Evolutionary conservation across 2,329 filamentous ascomycete species (phyloP).

Genomic region (Talaromyces sp.): DNA sequence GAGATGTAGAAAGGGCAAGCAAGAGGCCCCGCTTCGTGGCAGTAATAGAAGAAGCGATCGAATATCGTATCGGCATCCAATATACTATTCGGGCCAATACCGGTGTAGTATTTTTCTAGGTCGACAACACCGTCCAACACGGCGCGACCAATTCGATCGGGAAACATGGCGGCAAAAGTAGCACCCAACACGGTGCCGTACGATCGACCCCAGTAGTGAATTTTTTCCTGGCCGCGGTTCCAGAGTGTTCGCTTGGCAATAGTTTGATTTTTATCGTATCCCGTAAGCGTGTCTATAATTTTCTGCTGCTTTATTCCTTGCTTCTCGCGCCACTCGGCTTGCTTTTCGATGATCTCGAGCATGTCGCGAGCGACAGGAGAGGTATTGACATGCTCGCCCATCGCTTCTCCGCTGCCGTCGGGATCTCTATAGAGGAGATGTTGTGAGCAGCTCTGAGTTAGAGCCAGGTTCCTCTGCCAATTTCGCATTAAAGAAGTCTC

Average conservation of each 20-base stretch:
- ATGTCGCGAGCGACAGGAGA: constrained; percentile 31
- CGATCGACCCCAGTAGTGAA: constrained; percentile 41
- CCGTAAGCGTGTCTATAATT: constrained; percentile 14
- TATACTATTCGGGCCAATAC: constrained; percentile 17
- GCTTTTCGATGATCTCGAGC: constrained; percentile 34
- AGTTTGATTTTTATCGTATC: constrained; percentile 16
- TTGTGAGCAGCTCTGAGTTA: constrained; percentile 28
- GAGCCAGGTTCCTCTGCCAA: constrained; percentile 30
- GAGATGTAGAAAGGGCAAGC: constrained; percentile 27
- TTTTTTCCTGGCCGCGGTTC: constrained; percentile 23
- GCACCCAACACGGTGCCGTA: constrained; percentile 45
- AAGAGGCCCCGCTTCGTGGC: constrained; percentile 21
- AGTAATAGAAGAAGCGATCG: constrained; percentile 29
- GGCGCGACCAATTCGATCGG: constrained; percentile 29
- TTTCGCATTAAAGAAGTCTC: constrained; percentile 23
- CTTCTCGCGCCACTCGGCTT: constrained; percentile 35
- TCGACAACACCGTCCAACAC: constrained; percentile 36
- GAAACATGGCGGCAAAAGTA: constrained; percentile 45
- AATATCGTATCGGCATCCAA: constrained; percentile 35
- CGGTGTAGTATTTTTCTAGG: constrained; percentile 29
- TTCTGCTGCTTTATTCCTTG: constrained; percentile 23
- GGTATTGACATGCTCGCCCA: constrained; percentile 32
- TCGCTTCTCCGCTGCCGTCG: constrained; percentile 17
- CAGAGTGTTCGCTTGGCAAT: constrained; percentile 27
- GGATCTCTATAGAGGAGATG: constrained; percentile 16